A percentile compares a stretch with the other conserved stretches of the same genome.
phyloP scores from a whole-genome alignment of 495 filamentous ascomycete genomes.

The Amphirosellinia nigrospora region DNA sequence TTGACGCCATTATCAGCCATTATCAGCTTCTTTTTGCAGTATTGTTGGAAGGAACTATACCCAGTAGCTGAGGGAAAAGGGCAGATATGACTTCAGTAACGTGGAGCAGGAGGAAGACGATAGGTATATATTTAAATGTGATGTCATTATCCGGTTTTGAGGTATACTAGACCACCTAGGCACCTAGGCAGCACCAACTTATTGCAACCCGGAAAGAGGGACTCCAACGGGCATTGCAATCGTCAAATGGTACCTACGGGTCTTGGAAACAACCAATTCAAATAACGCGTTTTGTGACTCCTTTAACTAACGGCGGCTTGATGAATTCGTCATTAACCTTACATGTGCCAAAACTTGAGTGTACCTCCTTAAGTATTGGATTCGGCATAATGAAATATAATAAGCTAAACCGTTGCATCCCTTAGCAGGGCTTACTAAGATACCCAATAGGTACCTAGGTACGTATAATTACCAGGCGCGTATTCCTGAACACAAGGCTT shows the following conservation, averaged over 20 bases:
- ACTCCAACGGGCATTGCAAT: too few species aligned
- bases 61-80: slow-evolving; percentile 24
- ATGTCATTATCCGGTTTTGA: background rate
- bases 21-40: slow-evolving; percentile 21
- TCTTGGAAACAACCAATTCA: background rate
- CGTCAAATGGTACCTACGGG: too few species aligned
- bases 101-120: background rate
- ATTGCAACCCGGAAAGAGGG: too few species aligned
- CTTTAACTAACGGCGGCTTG: too few species aligned
- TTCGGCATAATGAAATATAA: too few species aligned
- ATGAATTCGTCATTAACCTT: too few species aligned
- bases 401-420: background rate
- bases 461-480: background rate
- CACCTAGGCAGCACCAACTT: background rate
- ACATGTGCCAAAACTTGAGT: too few species aligned
- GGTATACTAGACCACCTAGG: too few species aligned
- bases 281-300: background rate
- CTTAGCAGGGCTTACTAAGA: background rate
- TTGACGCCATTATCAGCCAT: slow-evolving; percentile 51
- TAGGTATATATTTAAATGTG: background rate
- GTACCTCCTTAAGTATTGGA: too few species aligned
- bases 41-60: slow-evolving; percentile 2
- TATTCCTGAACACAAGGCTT: background rate
- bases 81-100: slow-evolving; percentile 23
- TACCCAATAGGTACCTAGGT: too few species aligned